Evolutionary conservation across 2,329 filamentous ascomycete genomes (phyloP).

Genomic region (Knufia petricola): DNA sequence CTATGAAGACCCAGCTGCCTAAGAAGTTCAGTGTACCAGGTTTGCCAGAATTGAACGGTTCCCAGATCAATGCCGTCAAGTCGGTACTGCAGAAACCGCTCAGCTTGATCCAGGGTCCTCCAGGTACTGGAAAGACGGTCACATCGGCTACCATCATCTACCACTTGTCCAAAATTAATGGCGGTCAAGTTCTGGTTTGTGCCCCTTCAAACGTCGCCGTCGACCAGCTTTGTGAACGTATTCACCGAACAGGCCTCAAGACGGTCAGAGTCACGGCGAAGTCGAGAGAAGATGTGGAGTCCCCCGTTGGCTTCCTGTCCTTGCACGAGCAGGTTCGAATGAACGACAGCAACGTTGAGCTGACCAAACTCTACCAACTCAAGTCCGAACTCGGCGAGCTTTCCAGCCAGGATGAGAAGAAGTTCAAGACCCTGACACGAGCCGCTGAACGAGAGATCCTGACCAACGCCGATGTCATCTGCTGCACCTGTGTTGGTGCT

Average conservation of each 20-base stretch:
- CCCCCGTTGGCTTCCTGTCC: constrained; percentile 90
- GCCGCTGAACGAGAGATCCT: constrained; percentile 91
- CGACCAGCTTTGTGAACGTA: constrained; percentile 93
- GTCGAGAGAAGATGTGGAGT: constrained; percentile 96
- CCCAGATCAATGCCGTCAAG: constrained; percentile 93
- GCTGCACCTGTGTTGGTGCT: constrained; percentile 95
- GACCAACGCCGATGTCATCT: constrained; percentile 92
- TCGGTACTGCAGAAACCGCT: constrained; percentile 87
- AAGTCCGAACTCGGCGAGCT: constrained; percentile 87
- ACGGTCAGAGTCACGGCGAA: constrained; percentile 97
- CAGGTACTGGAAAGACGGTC: constrained; percentile 95
- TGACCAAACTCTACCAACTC: constrained; percentile 83
- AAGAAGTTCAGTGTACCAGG: constrained; percentile 95
- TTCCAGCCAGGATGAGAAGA: constrained; percentile 94
- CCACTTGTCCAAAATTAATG: constrained; percentile 89
- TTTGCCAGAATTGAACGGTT: constrained; percentile 86
- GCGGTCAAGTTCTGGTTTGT: constrained; percentile 88
- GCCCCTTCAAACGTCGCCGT: constrained; percentile 97
- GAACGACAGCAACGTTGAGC: constrained; percentile 90
- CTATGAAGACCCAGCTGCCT: constrained; percentile 90
- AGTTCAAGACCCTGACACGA: constrained; percentile 90
- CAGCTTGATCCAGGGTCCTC: constrained; percentile 91
- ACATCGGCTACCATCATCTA: constrained; percentile 98
- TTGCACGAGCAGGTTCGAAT: constrained; percentile 95
- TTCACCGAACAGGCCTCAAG: constrained; percentile 89